A percentile compares a stretch with the other conserved stretches of the same genome.
These are phyloP conservation scores for Chytriomyces confervae DNA, from an alignment of 192 early-diverging fungal genomes.

Conservation along the genomic window DNA sequence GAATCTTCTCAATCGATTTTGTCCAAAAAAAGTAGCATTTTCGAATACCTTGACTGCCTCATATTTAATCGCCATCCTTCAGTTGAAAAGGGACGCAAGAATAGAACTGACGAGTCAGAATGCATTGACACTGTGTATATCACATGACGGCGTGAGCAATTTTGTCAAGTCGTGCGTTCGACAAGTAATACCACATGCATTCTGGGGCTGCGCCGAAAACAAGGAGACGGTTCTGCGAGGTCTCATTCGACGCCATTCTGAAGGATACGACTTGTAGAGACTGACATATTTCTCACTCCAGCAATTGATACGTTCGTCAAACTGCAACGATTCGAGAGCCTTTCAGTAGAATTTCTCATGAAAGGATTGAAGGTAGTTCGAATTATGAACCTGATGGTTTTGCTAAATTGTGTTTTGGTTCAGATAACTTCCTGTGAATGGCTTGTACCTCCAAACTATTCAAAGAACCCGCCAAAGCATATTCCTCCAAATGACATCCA, in stretches of 20 bases:
- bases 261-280: background rate
- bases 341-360: conserved; percentile 61
- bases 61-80: background rate
- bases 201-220: conserved; percentile 71
- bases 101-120: background rate
- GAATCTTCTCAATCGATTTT: conserved; percentile 38
- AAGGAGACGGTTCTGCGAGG: conserved; percentile 55
- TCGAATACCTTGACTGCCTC: background rate
- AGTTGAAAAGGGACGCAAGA: background rate
- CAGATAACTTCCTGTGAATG: conserved; percentile 26
- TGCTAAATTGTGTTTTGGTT: background rate
- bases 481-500: conserved; percentile 49
- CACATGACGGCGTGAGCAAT: conserved; percentile 17
- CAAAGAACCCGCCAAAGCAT: conserved; percentile 30
- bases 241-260: conserved; percentile 25
- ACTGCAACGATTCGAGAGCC: conserved; percentile 64
- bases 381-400: conserved; percentile 2
- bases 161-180: conserved; percentile 34
- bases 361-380: conserved; percentile 61
- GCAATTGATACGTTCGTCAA: conserved; percentile 61
- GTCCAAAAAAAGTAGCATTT: conserved; percentile 24
- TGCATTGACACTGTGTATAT: conserved; percentile 9
- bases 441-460: conserved; percentile 5
- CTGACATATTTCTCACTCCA: conserved; percentile 15
- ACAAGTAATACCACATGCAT: conserved; percentile 64